phyloP scores from a whole-genome alignment of 495 filamentous ascomycete genomes.

The Hyaloscypha finlandica region DNA sequence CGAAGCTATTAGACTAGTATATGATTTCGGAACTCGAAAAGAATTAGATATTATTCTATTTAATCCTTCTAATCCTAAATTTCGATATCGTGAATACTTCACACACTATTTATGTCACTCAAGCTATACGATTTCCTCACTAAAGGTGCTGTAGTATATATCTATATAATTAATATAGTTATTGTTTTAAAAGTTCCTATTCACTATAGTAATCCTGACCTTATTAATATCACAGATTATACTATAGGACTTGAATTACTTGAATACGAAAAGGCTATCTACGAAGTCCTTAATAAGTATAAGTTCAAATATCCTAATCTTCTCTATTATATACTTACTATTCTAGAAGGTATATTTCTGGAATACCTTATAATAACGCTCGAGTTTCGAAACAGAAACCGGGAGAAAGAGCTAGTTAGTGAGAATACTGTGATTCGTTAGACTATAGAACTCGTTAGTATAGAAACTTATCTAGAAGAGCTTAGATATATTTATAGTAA shows the following conservation, averaged over 20 bases:
- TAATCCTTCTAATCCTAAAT: not conserved
- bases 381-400: constrained; percentile 14
- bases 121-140: constrained; percentile 13
- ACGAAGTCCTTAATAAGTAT: constrained; percentile 6
- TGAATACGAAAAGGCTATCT: constrained; percentile 11
- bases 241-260: constrained; percentile 3
- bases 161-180: constrained; percentile 9
- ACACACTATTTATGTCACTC: constrained; percentile 7
- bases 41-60: constrained; percentile 3
- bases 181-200: constrained; percentile 11
- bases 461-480: constrained; percentile 13
- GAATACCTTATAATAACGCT: constrained; percentile 9
- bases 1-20: not conserved
- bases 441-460: constrained; percentile 6
- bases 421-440: constrained; percentile 4
- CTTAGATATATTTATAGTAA: constrained; percentile 9
- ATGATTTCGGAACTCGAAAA: not conserved
- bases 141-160: constrained; percentile 5
- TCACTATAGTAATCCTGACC: constrained; percentile 5
- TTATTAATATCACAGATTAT: constrained; percentile 3
- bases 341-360: constrained; percentile 12
- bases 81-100: constrained; percentile 9
- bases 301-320: constrained; percentile 12
- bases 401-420: constrained; percentile 7
- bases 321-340: constrained; percentile 10